Percentiles rank a stretch among this genome's conserved stretches.
Conservation (phyloP, 2,329 filamentous ascomycete genomes). For the Colletotrichum tamarilloi region DNA sequence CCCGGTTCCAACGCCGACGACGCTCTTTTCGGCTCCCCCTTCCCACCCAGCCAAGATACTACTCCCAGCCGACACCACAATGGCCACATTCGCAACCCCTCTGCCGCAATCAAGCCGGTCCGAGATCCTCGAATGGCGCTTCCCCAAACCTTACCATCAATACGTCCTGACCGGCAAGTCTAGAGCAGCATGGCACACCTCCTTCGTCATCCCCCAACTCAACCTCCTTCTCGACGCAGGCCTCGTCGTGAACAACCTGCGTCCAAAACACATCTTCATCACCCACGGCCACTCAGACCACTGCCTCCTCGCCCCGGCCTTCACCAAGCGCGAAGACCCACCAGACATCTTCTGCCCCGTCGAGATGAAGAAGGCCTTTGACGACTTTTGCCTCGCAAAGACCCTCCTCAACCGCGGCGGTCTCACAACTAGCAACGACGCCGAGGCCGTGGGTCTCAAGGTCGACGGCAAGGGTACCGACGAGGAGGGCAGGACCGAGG, state of each 20-base stretch:
- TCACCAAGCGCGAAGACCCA: slow-evolving; percentile 55
- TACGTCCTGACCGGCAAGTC: slow-evolving; percentile 58
- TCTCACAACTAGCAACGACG: slow-evolving; percentile 44
- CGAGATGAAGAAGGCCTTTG: slow-evolving; percentile 51
- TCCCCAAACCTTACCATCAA: slow-evolving; percentile 55
- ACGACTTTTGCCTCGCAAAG: slow-evolving; percentile 53
- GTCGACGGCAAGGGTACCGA: slow-evolving; percentile 35
- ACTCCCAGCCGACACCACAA: background rate
- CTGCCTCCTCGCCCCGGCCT: slow-evolving; percentile 54
- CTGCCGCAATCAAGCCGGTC: slow-evolving; percentile 56
- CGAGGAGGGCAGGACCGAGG: slow-evolving; percentile 33
- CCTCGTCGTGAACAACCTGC: slow-evolving; percentile 55
- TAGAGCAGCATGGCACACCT: slow-evolving; percentile 63
- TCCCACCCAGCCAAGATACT: background rate
- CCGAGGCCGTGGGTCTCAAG: slow-evolving; percentile 33
- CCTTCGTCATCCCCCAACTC: slow-evolving; percentile 61
- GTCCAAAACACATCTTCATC: slow-evolving; percentile 61
- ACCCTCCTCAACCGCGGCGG: slow-evolving; percentile 56
- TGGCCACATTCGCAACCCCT: slow-evolving; percentile 52
- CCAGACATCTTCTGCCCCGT: slow-evolving; percentile 58
- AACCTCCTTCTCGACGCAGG: slow-evolving; percentile 62
- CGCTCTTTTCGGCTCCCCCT: background rate
- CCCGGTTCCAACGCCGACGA: background rate
- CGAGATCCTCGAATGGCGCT: slow-evolving; percentile 57
- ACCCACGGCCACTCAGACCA: slow-evolving; percentile 63